These are phyloP conservation scores for Trametes cingulata DNA, from an alignment of 768 basidiomycete genomes.

Conservation along the genomic window DNA sequence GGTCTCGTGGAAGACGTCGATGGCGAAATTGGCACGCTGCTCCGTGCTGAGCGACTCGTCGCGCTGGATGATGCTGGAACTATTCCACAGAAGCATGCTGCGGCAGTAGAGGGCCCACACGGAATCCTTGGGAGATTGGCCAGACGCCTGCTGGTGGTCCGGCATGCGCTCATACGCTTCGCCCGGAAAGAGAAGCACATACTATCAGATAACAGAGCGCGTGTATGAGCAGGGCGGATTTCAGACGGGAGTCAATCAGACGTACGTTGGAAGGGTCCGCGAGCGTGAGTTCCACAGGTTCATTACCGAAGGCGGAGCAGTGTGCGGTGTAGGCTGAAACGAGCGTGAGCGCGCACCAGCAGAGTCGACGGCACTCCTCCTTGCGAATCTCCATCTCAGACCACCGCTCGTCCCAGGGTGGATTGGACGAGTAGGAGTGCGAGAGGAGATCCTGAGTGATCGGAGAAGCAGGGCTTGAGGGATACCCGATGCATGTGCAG, in stretches of 20 bases:
- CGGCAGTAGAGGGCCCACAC: conserved; percentile 84
- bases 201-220: conserved; percentile 40
- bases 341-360: conserved; percentile 73
- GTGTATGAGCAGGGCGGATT: neutral
- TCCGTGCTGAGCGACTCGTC: conserved; percentile 45
- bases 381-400: conserved; percentile 52
- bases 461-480: conserved; percentile 30
- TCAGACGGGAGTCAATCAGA: conserved; percentile 15
- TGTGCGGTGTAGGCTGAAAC: conserved; percentile 68
- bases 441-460: conserved; percentile 36
- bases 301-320: conserved; percentile 63
- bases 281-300: conserved; percentile 57
- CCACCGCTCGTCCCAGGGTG: conserved; percentile 68
- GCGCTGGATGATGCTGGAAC: conserved; percentile 52
- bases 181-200: conserved; percentile 69
- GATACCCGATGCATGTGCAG: conserved; percentile 46
- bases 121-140: conserved; percentile 68
- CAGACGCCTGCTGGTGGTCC: conserved; percentile 37
- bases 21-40: conserved; percentile 58
- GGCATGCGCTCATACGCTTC: conserved; percentile 57
- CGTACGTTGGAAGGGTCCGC: conserved; percentile 69
- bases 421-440: conserved; percentile 47
- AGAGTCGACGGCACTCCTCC: conserved; percentile 75
- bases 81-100: conserved; percentile 80
- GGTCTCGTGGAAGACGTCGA: conserved; percentile 67